Base-by-base conservation (phyloP, 768 basidiomycete genomes). In the Boletus vermiculosoides region DNA sequence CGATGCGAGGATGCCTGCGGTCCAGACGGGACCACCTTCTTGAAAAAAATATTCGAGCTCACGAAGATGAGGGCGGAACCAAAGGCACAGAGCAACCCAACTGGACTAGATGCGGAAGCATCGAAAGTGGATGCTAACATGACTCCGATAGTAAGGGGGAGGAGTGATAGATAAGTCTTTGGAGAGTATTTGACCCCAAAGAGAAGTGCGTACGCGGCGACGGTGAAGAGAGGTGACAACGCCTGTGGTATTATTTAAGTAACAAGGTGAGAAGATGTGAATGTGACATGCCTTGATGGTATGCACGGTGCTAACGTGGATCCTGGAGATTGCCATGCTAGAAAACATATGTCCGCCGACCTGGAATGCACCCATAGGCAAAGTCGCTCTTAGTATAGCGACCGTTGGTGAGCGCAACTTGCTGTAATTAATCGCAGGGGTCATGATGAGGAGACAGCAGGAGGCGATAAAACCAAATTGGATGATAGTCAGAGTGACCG, bases 261-360 rank as follows among this genome's bases (percentile, higher is more conserved):
- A 30, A 54, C 41, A 31, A 48, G 20, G 54, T 8, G 12, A 53
- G 18, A 53, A 48, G 31, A 40, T 16, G 30, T 50, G 34, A 39
- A 31, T 54, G 11, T 12, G 39, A 48, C 46, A 48, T 80, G 96
- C 96, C 87, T 99, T 99, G 75, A 98, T 98, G 46, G 96, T 98
- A 72, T 99, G 97, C 15, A 98, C 94, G 0, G 97, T 99, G 76
- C 91, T 94, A 57, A 99, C 97, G 3, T 91, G 93, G 58, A 98
- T 96, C 50, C 94, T 81, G 48, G 94, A 93, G 52, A 98, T 99
- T 12, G 97, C 97, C 76, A 99, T 88, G 64, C 94, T 96, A 18
- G 94, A 94, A 71, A 97, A 98, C 66, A 99, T 93, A 71, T 99
- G 97, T 1, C 97, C 97, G 8, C 88, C 93, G 34, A 99, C 95